Percentiles rank a stretch among this genome's conserved stretches.
Conservation (phyloP, 1,284 basidiomycete species). For the Tetrapyrgos nigripes region DNA sequence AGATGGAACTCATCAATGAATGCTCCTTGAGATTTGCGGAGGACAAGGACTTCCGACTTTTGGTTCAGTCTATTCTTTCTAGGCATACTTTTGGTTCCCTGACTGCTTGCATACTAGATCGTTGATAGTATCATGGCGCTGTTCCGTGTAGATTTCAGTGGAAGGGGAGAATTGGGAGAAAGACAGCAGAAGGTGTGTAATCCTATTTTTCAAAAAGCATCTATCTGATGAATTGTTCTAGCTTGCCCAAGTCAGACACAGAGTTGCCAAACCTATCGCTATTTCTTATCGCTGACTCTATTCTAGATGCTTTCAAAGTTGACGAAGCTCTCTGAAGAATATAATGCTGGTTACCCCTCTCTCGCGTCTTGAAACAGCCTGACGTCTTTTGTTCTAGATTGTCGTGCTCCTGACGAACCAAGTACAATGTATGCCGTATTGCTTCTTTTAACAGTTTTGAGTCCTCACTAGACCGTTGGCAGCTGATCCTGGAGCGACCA, state of each 20-base stretch:
- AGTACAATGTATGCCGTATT: conserved; percentile 72
- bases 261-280: background rate
- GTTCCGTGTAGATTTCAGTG: conserved; percentile 92
- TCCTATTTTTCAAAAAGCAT: background rate
- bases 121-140: conserved; percentile 96
- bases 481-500: conserved; percentile 94
- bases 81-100: background rate
- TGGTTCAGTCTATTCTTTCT: conserved; percentile 49
- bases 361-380: conserved; percentile 5
- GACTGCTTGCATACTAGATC: conserved; percentile 61
- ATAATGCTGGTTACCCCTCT: conserved; percentile 59
- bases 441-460: conserved; percentile 3
- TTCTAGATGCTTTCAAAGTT: conserved; percentile 87
- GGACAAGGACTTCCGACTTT: conserved; percentile 79
- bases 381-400: conserved; percentile 56
- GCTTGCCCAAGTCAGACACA: conserved; percentile 65
- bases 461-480: conserved; percentile 15
- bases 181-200: conserved; percentile 84
- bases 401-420: conserved; percentile 91
- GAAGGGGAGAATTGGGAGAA: conserved; percentile 91
- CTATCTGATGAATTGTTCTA: conserved; percentile 28
- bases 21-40: conserved; percentile 84
- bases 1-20: conserved; percentile 90
- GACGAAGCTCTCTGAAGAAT: conserved; percentile 91
- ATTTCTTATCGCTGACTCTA: background rate